phyloP scores from a whole-genome alignment of 2,329 filamentous ascomycete species.

The Colletotrichum lentis region DNA sequence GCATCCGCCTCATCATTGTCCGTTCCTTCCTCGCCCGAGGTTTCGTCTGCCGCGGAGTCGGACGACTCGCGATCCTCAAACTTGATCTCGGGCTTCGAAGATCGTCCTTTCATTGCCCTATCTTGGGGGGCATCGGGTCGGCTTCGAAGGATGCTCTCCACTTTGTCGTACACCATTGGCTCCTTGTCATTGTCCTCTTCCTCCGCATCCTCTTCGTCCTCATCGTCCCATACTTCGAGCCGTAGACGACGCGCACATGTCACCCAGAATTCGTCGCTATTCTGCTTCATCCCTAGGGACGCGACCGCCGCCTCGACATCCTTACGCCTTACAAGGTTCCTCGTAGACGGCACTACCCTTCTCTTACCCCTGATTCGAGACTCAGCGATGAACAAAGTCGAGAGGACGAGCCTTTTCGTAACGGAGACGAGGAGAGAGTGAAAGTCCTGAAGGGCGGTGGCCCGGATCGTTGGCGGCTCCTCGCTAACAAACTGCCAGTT shows the following conservation, averaged over 20 bases:
- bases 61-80: conserved; percentile 5
- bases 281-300: conserved; percentile 54
- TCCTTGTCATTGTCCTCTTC: conserved; percentile 39
- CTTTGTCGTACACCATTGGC: conserved; percentile 54
- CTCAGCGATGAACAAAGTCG: conserved; percentile 73
- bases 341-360: conserved; percentile 41
- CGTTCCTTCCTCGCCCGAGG: conserved; percentile 2
- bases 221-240: conserved; percentile 56
- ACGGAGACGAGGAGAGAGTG: conserved; percentile 72
- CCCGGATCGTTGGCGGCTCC: conserved; percentile 74
- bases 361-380: conserved; percentile 68
- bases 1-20: conserved; percentile 3
- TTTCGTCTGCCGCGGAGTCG: conserved; percentile 4
- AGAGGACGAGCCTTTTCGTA: conserved; percentile 74
- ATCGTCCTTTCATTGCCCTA: background rate
- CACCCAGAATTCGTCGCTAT: conserved; percentile 57
- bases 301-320: conserved; percentile 61
- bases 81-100: conserved; percentile 7
- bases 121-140: background rate
- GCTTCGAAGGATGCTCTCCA: conserved; percentile 51
- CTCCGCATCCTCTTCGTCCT: conserved; percentile 15
- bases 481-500: conserved; percentile 73
- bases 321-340: conserved; percentile 49
- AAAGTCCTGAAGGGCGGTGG: conserved; percentile 80
- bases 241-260: conserved; percentile 58